phyloP scores from a whole-genome alignment of 129 eudicot species.

The Mikania micrantha region DNA sequence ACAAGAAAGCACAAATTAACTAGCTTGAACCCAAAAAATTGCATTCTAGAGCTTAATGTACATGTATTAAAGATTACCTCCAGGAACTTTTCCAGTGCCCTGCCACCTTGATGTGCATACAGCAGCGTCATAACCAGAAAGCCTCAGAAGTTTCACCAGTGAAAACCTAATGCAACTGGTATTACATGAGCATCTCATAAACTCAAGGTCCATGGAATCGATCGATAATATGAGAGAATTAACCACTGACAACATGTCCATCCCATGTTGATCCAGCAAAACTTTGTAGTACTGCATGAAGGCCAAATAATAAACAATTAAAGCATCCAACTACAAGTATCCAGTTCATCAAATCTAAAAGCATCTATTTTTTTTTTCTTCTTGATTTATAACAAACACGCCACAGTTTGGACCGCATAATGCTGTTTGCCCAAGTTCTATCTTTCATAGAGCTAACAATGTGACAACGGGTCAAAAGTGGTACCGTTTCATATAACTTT shows the following conservation, averaged over 20 bases:
- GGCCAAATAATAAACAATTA: neutral
- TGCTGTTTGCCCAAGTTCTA: neutral
- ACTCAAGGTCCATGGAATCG: constrained; percentile 46
- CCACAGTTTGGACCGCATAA: neutral
- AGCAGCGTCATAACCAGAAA: constrained; percentile 84
- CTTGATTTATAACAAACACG: neutral
- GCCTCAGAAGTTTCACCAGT: constrained; percentile 68
- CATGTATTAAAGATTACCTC: constrained; percentile 43
- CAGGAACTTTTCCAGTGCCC: constrained; percentile 74
- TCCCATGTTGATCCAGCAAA: constrained; percentile 57
- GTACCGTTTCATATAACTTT: neutral
- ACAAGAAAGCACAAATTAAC: neutral
- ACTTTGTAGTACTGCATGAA: constrained; percentile 48
- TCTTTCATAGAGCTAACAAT: neutral
- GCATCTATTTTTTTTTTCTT: neutral
- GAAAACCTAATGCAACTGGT: constrained; percentile 72
- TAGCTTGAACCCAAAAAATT: neutral
- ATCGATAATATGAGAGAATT: constrained; percentile 63
- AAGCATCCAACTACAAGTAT: neutral
- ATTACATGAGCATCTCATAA: constrained; percentile 53
- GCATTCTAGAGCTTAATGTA: neutral
- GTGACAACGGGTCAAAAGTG: neutral
- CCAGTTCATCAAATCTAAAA: neutral
- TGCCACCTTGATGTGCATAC: constrained; percentile 79
- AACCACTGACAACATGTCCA: constrained; percentile 56